Percentiles rank a stretch among this genome's conserved stretches.
phyloP scores from a whole-genome alignment of 352 stramenopile species.

The Globisporangium canariense region DNA sequence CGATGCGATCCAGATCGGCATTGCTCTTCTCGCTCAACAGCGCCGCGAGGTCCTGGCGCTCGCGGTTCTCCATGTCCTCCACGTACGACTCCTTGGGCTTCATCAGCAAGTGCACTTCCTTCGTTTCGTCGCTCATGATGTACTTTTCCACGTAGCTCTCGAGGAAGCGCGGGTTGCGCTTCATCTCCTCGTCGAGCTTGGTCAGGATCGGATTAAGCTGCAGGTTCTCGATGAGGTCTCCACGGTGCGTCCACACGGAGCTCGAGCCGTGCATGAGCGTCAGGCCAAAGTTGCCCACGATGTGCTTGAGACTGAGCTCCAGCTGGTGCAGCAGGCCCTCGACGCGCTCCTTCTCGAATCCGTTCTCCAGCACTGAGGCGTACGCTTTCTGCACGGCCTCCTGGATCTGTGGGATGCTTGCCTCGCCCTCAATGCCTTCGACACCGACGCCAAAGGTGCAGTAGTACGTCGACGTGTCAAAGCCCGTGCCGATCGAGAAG shows the following conservation, averaged over 20 bases:
- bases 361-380: conserved; percentile 50
- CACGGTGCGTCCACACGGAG: conserved; percentile 67
- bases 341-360: conserved; percentile 74
- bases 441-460: conserved; percentile 75
- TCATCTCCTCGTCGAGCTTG: conserved; percentile 60
- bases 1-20: conserved; percentile 56
- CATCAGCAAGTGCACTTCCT: conserved; percentile 74
- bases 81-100: conserved; percentile 62
- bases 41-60: conserved; percentile 44
- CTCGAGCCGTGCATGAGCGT: conserved; percentile 71
- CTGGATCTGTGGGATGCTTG: conserved; percentile 54
- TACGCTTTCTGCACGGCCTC: conserved; percentile 51
- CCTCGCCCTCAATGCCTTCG: conserved; percentile 59
- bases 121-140: conserved; percentile 45
- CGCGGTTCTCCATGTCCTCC: conserved; percentile 42
- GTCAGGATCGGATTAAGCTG: conserved; percentile 66
- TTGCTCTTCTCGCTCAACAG: conserved; percentile 43
- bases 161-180: conserved; percentile 57
- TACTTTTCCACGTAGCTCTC: conserved; percentile 55
- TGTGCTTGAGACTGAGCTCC: conserved; percentile 81
- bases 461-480: conserved; percentile 80
- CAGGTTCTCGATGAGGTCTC: conserved; percentile 62
- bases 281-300: conserved; percentile 79
- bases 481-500: conserved; percentile 72
- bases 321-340: conserved; percentile 75